A percentile compares a stretch with the other conserved stretches of the same genome.
Conservation (phyloP, 2,329 filamentous ascomycete species). For the Tolypocladium cylindrosporum region DNA sequence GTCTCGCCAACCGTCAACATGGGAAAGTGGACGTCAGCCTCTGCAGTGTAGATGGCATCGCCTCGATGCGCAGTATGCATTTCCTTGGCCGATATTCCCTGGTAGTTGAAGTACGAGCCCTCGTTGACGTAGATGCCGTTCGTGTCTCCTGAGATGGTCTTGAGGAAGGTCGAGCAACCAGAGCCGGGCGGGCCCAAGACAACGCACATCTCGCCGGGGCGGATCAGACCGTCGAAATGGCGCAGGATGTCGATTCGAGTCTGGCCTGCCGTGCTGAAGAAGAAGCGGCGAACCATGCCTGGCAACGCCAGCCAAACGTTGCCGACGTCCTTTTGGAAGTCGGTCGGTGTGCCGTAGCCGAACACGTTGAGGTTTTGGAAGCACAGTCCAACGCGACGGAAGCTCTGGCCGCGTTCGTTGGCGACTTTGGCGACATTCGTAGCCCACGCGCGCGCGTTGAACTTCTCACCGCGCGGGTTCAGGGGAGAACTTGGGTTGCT, state of each 20-base stretch:
- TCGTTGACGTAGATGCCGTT: not conserved
- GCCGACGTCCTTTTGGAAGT: not conserved
- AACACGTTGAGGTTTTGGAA: not conserved
- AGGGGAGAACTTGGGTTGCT: not conserved
- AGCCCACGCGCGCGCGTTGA: not conserved
- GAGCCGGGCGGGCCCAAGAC: not conserved
- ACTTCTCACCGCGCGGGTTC: not conserved
- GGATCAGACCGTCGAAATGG: not conserved
- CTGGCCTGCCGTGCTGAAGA: not conserved
- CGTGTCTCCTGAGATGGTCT: not conserved
- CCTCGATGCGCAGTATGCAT: constrained; percentile 15
- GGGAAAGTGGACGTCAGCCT: constrained; percentile 66
- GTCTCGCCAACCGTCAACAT: constrained; percentile 63
- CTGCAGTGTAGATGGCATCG: constrained; percentile 69
- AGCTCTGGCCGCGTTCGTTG: not conserved
- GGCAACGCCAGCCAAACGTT: not conserved
- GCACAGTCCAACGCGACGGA: not conserved
- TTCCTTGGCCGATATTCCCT: not conserved
- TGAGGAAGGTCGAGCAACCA: not conserved
- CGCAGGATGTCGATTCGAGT: not conserved
- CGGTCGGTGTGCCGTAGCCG: not conserved
- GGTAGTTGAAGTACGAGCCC: not conserved
- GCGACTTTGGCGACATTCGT: not conserved
- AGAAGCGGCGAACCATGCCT: not conserved
- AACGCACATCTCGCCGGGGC: not conserved